Evolutionary conservation across 2,329 filamentous ascomycete species (phyloP), one percentile per base, ranked within the genome.

Genomic region (Alternaria gansuensis): DNA sequence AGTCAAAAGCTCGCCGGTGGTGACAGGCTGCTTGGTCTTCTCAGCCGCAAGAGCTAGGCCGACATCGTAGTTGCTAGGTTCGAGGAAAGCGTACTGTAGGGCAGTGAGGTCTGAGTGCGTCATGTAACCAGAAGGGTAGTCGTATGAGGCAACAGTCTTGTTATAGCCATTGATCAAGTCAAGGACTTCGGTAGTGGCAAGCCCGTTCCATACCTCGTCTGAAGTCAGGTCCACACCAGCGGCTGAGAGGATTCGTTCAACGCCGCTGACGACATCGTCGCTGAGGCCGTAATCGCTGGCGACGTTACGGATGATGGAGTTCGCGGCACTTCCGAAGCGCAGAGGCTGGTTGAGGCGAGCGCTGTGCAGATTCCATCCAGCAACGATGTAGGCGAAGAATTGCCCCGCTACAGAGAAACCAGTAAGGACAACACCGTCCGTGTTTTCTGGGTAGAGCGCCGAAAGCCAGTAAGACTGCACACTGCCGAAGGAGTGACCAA

Each of bases 401-500:
- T 77, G 70, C 9, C 72, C 59, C 9, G 83, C 82, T 39, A 82
- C 79, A 14, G 82, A 81, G 75, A 85, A 90, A 1, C 87, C 87
- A 1, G 87, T 88, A 6, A 90, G 79, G 51, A 87, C 75, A 39
- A 89, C 79, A 37, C 82, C 85, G 60, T 89, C 83, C 36, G 83
- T 85, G 56, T 85, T 76, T 53, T 80, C 69, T 1, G 86, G 85
- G 66, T 86, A 78, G 57, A 78, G 70, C 45, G 80, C 80, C 7
- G 84, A 82, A 21, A 90, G 78, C 46, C 77, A 81, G 73, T 86
- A 88, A 2, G 82, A 84, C 65, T 86, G 84, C 5, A 82, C 75
- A 0, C 86, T 87, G 31, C 88, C 88, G 65, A 87, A 90, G 0
- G 84, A 87, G 77, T 90, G 87, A 11, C 87, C 88, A 14, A 88